A percentile compares a stretch with the other conserved stretches of the same genome.
Conservation (phyloP, 2,329 filamentous ascomycete genomes). For the Cercospora zeae-maydis region DNA sequence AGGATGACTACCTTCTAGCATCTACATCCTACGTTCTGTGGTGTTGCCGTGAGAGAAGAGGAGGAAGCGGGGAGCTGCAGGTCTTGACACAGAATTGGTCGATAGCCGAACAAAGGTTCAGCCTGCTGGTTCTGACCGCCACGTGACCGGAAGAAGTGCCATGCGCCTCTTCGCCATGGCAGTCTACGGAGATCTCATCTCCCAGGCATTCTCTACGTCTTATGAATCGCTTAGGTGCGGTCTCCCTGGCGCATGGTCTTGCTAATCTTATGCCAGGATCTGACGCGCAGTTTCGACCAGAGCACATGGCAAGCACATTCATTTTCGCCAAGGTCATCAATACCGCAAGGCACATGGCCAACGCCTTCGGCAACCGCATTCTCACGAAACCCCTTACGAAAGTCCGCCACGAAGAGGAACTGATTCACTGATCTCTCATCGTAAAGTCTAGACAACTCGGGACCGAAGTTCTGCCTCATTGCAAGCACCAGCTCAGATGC, state of each 20-base stretch:
- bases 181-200: not conserved
- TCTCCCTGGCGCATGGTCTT: not conserved
- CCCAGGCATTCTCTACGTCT: not conserved
- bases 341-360: not conserved
- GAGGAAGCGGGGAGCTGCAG: constrained; percentile 4
- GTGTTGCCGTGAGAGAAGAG: not conserved
- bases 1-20: not conserved
- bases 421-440: not conserved
- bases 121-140: not conserved
- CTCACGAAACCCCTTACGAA: not conserved
- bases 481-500: not conserved
- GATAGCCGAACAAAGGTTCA: not conserved
- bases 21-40: not conserved
- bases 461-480: not conserved
- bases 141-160: not conserved
- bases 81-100: not conserved
- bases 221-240: not conserved
- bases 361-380: not conserved
- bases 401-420: not conserved
- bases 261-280: not conserved
- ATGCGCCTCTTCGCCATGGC: not conserved
- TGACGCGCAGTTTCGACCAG: not conserved
- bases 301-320: not conserved
- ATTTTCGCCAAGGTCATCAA: not conserved
- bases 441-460: not conserved